Percentiles rank a stretch among this genome's conserved stretches.
phyloP scores from a whole-genome alignment of 108 stramenopile species.

The Nannochloropsis granulata region DNA sequence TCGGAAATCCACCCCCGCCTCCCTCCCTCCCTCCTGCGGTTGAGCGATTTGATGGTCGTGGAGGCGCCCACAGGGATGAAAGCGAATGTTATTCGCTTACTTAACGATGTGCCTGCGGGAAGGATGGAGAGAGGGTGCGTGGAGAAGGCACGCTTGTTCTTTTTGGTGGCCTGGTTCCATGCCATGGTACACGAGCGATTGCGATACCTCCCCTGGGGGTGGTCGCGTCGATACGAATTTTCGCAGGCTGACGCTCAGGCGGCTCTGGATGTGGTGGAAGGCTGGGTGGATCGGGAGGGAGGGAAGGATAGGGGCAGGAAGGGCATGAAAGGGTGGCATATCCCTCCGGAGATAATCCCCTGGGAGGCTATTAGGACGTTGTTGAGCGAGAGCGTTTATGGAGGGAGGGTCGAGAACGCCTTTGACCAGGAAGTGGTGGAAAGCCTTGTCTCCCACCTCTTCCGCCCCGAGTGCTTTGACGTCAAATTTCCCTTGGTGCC shows the following conservation, averaged over 20 bases:
- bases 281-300: slow-evolving; percentile 34
- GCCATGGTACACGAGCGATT: slow-evolving; percentile 90
- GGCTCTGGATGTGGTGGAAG: slow-evolving; percentile 50
- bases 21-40: slow-evolving; percentile 35
- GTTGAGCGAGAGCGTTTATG: slow-evolving; percentile 39
- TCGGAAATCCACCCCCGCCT: slow-evolving; percentile 49
- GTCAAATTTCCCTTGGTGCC: slow-evolving; percentile 28
- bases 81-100: slow-evolving; percentile 72
- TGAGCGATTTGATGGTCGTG: slow-evolving; percentile 43
- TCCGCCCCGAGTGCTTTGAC: slow-evolving; percentile 21
- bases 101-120: slow-evolving; percentile 34
- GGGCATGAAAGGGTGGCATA: neutral
- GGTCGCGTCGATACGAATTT: slow-evolving; percentile 79
- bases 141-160: slow-evolving; percentile 61
- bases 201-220: slow-evolving; percentile 78
- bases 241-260: slow-evolving; percentile 84
- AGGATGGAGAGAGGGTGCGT: slow-evolving; percentile 28
- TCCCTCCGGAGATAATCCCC: slow-evolving; percentile 21
- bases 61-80: slow-evolving; percentile 87
- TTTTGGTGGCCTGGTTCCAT: slow-evolving; percentile 82
- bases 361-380: slow-evolving; percentile 41
- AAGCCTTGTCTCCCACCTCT: slow-evolving; percentile 17
- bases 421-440: slow-evolving; percentile 24
- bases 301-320: neutral
- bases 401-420: slow-evolving; percentile 39